Percentiles rank a stretch among this genome's conserved stretches.
These are phyloP conservation scores for Diplotaxis tenuifolia DNA, from an alignment of 345 rosid genomes.

Conservation along the genomic window DNA sequence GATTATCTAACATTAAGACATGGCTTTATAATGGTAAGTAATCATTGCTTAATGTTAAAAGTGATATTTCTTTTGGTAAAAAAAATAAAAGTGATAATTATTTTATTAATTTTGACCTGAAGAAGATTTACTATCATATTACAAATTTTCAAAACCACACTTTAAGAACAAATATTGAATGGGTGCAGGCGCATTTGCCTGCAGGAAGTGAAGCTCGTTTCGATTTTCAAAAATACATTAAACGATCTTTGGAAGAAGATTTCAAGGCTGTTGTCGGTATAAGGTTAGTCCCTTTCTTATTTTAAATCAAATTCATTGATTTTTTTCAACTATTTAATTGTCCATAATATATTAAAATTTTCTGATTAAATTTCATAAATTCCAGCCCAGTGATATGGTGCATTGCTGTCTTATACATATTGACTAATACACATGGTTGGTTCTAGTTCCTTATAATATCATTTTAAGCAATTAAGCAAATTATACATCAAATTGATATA, in stretches of 20 bases:
- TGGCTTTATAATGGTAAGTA: too few species aligned
- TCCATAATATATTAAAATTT: not conserved
- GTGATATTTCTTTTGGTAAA: too few species aligned
- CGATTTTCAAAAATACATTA: conserved; percentile 78
- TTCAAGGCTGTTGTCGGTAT: conserved; percentile 91
- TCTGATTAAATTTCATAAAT: not conserved
- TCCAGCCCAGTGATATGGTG: conserved; percentile 82
- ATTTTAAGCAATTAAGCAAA: not conserved
- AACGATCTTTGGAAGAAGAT: conserved; percentile 83
- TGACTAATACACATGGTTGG: conserved; percentile 79
- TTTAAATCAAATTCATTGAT: not conserved
- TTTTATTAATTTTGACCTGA: not conserved
- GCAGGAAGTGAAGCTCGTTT: conserved; percentile 67
- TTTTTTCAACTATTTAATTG: not conserved
- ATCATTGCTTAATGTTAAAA: too few species aligned
- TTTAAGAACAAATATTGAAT: too few species aligned
- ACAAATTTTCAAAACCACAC: not conserved
- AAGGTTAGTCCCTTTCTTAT: conserved; percentile 41
- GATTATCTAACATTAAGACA: too few species aligned
- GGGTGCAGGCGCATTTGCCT: conserved; percentile 82
- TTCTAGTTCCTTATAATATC: not conserved
- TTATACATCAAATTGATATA: not conserved
- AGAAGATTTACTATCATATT: not conserved
- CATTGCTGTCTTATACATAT: conserved; percentile 60
- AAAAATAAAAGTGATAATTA: too few species aligned